Conservation (phyloP, 2,329 filamentous ascomycete species). For the Penicillium sp. region DNA sequence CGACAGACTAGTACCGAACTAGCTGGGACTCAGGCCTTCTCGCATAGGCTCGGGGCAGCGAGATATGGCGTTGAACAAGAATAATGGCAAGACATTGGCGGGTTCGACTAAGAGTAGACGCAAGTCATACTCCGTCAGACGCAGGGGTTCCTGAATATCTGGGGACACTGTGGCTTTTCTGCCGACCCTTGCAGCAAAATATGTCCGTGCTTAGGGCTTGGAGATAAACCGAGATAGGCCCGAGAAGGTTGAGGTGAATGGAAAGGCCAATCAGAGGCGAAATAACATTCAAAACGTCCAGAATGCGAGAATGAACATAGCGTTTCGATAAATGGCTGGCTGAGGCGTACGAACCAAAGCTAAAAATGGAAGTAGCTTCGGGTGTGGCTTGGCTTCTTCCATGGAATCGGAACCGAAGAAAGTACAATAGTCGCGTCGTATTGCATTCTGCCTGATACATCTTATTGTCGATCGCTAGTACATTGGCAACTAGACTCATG, state of each 20-base stretch:
- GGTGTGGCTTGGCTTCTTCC: not conserved
- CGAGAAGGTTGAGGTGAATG: not conserved
- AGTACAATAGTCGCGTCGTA: constrained; percentile 5
- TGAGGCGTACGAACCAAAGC: not conserved
- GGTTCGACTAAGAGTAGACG: constrained; percentile 3
- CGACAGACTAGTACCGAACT: not conserved
- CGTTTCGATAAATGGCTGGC: not conserved
- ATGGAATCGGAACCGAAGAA: not conserved
- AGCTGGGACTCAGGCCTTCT: not conserved
- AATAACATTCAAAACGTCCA: not conserved
- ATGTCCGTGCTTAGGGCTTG: constrained; percentile 22
- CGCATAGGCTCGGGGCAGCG: not conserved
- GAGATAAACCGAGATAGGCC: not conserved
- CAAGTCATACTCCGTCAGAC: constrained; percentile 15
- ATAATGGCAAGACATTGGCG: constrained; percentile 1
- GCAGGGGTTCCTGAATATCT: constrained; percentile 21
- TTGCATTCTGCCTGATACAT: constrained; percentile 5
- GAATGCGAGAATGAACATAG: not conserved
- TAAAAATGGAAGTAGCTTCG: not conserved
- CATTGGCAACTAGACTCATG: constrained; percentile 3
- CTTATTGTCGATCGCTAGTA: not conserved
- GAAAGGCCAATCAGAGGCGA: not conserved
- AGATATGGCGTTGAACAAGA: not conserved
- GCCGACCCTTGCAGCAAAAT: constrained; percentile 24
- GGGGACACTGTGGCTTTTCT: constrained; percentile 8